Percentiles rank a stretch among this genome's conserved stretches.
These are phyloP conservation scores for Dendrobium chrysotoxum DNA, from an alignment of 106 monocot species.

Conservation along the genomic window DNA sequence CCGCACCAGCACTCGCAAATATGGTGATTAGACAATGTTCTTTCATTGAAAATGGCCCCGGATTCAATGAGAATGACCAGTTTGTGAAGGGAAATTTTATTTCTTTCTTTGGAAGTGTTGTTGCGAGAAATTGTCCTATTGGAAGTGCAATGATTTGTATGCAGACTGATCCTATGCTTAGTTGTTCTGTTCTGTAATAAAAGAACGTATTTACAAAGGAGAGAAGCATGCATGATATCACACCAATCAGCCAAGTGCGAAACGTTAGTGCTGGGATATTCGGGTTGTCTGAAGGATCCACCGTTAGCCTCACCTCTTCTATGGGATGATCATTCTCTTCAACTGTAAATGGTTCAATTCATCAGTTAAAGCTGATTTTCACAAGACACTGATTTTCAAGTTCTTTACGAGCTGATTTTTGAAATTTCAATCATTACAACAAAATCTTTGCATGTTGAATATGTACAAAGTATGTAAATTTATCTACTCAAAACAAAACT, in stretches of 20 bases:
- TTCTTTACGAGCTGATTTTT: too few species aligned
- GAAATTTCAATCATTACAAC: too few species aligned
- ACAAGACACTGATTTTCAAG: too few species aligned
- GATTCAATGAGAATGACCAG: conserved; percentile 21
- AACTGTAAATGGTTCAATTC: not conserved
- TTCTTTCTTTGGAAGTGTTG: conserved; percentile 1
- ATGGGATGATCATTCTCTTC: conserved; percentile 13
- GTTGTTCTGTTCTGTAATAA: conserved; percentile 1
- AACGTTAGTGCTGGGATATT: conserved; percentile 7
- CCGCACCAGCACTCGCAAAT: conserved; percentile 11
- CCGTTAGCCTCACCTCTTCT: conserved; percentile 21
- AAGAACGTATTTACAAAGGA: conserved; percentile 18
- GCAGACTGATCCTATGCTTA: conserved; percentile 3
- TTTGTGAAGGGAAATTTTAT: not conserved
- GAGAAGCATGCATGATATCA: conserved; percentile 6
- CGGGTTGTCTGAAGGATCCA: conserved; percentile 6
- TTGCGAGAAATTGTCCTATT: conserved; percentile 13
- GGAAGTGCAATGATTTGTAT: conserved; percentile 16
- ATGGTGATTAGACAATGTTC: conserved; percentile 26
- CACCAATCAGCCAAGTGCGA: conserved; percentile 20
- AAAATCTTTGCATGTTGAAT: too few species aligned
- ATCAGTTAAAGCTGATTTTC: too few species aligned
- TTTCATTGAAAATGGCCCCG: conserved; percentile 21
- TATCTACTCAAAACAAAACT: too few species aligned
- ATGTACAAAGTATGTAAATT: too few species aligned